Evolutionary conservation across 768 basidiomycete species (phyloP), one percentile per base, ranked within the genome.

Genomic region (Cyathus striatus): DNA sequence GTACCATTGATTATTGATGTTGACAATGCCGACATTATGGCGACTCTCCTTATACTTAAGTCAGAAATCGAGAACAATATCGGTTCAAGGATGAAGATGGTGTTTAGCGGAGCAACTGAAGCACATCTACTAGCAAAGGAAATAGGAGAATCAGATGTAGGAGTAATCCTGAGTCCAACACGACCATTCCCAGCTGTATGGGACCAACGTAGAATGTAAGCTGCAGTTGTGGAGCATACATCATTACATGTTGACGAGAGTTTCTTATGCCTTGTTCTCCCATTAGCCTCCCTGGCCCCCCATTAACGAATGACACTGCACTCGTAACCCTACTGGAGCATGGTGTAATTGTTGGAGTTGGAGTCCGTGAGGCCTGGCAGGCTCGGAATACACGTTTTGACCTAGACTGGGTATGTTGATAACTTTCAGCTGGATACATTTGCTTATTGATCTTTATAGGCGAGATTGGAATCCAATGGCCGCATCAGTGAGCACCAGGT

Each of bases 341-440:
- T 34, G 82, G 81, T 21, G 86, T 96, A 13, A 79, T 78, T 4
- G 81, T 90, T 23, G 87, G 79, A 6, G 55, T 90, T 37, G 86
- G 84, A 37, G n/a, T 10, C 36, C 61, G 72, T 35, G 78, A 81
- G 47, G 75, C 75, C 30, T 90, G 83, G 84, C 70, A 74, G 21
- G 83, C 86, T 5, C 77, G 87, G 20, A 90, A 85, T 55, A 72
- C 85, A 7, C 77, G 85, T 13, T 87, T 91, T 50, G 90, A 95
- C 49, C 63, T 80, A 23, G 86, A 78, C 33, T 94, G 92, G 91
- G 87, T 84, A 48, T 51, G 79, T 65, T 16, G 40, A n/a, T 13
- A 20, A 21, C 46, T 38, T 23, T 14, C 33, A 40, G 42, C 30
- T 9, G 12, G 13, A 3, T 13, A 9, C 14, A 35, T 20, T 22